A percentile compares a stretch with the other conserved stretches of the same genome.
Conservation (phyloP, 768 basidiomycete species). For the Melanogaster broomeanus region DNA sequence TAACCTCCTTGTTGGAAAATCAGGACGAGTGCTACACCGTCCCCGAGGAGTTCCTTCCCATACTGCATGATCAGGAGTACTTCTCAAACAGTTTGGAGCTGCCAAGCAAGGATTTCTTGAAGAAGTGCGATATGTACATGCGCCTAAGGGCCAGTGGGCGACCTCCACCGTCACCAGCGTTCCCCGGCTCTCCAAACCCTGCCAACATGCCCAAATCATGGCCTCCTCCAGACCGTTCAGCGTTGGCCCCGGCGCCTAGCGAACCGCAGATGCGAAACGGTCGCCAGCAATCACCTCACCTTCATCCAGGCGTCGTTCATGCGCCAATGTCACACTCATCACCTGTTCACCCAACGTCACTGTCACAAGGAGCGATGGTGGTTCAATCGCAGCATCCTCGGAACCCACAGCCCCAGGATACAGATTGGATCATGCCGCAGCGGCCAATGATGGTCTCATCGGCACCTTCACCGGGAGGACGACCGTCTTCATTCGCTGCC, state of each 20-base stretch:
- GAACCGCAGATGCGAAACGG: slow-evolving; percentile 40
- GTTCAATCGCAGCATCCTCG: slow-evolving; percentile 45
- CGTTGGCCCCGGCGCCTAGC: slow-evolving; percentile 39
- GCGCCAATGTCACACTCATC: slow-evolving; percentile 48
- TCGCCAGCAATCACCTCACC: slow-evolving; percentile 42
- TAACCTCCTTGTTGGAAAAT: slow-evolving; percentile 83
- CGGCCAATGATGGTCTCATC: slow-evolving; percentile 40
- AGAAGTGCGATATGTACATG: slow-evolving; percentile 93
- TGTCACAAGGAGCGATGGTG: slow-evolving; percentile 46
- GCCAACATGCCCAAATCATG: slow-evolving; percentile 26
- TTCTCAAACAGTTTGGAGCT: slow-evolving; percentile 87
- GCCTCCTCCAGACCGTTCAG: slow-evolving; percentile 49
- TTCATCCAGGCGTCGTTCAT: slow-evolving; percentile 40
- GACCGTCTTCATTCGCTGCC: slow-evolving; percentile 54
- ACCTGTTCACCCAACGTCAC: slow-evolving; percentile 44
- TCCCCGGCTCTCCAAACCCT: slow-evolving; percentile 27
- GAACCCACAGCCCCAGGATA: slow-evolving; percentile 46
- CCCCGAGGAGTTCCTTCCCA: slow-evolving; percentile 83
- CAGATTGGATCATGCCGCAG: slow-evolving; percentile 38
- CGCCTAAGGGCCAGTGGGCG: slow-evolving; percentile 64
- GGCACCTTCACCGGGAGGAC: slow-evolving; percentile 37
- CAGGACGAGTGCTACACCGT: slow-evolving; percentile 98
- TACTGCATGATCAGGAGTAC: slow-evolving; percentile 90
- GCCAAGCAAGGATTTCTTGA: slow-evolving; percentile 93
- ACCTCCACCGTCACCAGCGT: slow-evolving; percentile 34